Conservation (phyloP, 192 early-diverging fungal species). For the Coemansia sp. region DNA sequence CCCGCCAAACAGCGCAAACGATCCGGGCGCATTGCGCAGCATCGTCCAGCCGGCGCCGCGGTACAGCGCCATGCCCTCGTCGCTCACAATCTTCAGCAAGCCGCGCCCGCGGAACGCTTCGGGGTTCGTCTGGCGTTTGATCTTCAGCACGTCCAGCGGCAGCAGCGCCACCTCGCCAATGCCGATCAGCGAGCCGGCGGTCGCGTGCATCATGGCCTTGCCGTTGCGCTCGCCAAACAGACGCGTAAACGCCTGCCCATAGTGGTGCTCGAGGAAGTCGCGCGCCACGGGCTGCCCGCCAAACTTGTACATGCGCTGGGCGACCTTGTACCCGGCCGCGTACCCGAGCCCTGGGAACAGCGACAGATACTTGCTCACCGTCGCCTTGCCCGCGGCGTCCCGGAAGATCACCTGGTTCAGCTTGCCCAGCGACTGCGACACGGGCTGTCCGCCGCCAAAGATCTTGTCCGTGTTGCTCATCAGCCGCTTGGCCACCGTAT, state of each 20-base stretch:
- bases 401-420: conserved; percentile 89
- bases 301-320: conserved; percentile 98
- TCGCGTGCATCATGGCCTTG: conserved; percentile 97
- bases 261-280: conserved; percentile 83
- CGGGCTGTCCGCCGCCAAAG: conserved; percentile 64
- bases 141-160: conserved; percentile 96
- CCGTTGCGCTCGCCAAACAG: conserved; percentile 91
- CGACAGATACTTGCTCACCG: conserved; percentile 81
- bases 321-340: conserved; percentile 97
- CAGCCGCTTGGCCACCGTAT: conserved; percentile 97
- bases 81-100: conserved; percentile 67
- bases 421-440: conserved; percentile 61
- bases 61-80: conserved; percentile 92
- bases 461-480: conserved; percentile 88
- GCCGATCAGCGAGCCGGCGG: conserved; percentile 93
- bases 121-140: conserved; percentile 95
- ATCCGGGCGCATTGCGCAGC: conserved; percentile 95
- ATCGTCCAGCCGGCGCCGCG: conserved; percentile 95
- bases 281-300: conserved; percentile 95
- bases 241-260: conserved; percentile 68
- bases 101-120: conserved; percentile 81
- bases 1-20: conserved; percentile 93
- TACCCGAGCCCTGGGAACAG: conserved; percentile 97
- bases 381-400: conserved; percentile 71
- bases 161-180: conserved; percentile 96